Evolutionary conservation across 2,329 filamentous ascomycete species (phyloP).

Genomic region (Ophiostoma himal-ulmi): DNA sequence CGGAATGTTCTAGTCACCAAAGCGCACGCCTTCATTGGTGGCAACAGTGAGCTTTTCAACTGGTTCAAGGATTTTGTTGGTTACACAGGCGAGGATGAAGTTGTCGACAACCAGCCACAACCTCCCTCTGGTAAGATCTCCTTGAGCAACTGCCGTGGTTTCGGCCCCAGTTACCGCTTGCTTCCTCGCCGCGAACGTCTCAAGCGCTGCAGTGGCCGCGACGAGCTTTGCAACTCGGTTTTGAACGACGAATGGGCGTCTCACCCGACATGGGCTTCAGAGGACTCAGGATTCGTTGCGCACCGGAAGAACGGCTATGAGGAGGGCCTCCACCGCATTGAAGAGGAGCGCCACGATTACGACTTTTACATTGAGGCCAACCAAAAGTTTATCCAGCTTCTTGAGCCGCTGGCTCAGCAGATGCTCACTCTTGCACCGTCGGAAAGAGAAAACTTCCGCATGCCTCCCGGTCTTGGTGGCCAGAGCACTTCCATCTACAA

Average conservation of each 20-base stretch:
- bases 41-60: conserved; percentile 78
- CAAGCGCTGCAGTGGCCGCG: conserved; percentile 86
- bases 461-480: conserved; percentile 78
- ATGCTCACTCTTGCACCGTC: conserved; percentile 71
- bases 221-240: conserved; percentile 88
- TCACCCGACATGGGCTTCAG: conserved; percentile 96
- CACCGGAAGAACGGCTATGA: conserved; percentile 96
- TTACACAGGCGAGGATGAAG: conserved; percentile 68
- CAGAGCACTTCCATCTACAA: conserved; percentile 96
- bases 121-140: conserved; percentile 78
- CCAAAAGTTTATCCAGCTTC: conserved; percentile 86
- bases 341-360: conserved; percentile 97
- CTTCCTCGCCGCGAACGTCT: conserved; percentile 82
- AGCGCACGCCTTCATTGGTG: conserved; percentile 77
- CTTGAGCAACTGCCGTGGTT: conserved; percentile 88
- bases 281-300: conserved; percentile 95
- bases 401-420: conserved; percentile 89
- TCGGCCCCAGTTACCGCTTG: conserved; percentile 90
- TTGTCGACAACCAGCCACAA: conserved; percentile 71
- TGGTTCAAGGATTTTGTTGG: conserved; percentile 83
- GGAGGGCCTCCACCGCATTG: conserved; percentile 89
- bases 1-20: conserved; percentile 76
- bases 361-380: conserved; percentile 98
- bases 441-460: conserved; percentile 68
- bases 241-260: conserved; percentile 98